A percentile compares a stretch with the other conserved stretches of the same genome.
phyloP scores from a whole-genome alignment of 208 protist genomes.

The Wallacemonas sp. region DNA sequence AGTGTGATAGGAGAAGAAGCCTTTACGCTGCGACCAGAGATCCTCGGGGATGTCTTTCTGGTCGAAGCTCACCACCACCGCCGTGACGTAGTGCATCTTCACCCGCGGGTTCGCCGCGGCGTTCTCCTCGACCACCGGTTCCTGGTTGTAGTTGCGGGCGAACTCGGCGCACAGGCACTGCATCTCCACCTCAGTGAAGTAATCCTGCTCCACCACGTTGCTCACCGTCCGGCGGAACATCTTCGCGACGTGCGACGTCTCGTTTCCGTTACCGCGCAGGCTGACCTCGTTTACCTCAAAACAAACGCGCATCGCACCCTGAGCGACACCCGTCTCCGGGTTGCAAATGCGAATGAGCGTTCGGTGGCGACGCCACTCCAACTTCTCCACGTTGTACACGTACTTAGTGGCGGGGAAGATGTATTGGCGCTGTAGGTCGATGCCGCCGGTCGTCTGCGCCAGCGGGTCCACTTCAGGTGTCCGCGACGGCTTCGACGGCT shows the following conservation, averaged over 20 bases:
- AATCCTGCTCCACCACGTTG: conserved; percentile 68
- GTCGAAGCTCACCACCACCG: conserved; percentile 47
- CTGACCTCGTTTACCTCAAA: conserved; percentile 68
- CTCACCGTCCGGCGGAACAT: conserved; percentile 62
- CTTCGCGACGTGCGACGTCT: conserved; percentile 58
- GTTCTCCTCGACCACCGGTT: conserved; percentile 8
- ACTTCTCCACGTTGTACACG: conserved; percentile 34
- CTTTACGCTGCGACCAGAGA: conserved; percentile 24
- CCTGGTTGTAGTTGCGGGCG: conserved; percentile 48
- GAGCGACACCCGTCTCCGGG: conserved; percentile 36
- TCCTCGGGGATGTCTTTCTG: conserved; percentile 35
- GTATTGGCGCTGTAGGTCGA: conserved; percentile 15
- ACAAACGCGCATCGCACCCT: conserved; percentile 76
- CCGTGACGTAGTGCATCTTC: conserved; percentile 23
- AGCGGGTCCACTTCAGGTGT: not conserved
- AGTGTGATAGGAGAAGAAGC: conserved; percentile 72
- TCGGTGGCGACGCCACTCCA: conserved; percentile 25
- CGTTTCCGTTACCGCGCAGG: conserved; percentile 26
- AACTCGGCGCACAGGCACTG: conserved; percentile 64
- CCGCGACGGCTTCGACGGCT: not conserved
- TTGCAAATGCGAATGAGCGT: conserved; percentile 44
- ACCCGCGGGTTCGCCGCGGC: conserved; percentile 18
- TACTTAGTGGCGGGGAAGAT: conserved; percentile 51
- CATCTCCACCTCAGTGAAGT: conserved; percentile 62
- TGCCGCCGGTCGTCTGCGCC: not conserved